Evolutionary conservation across 129 eudicot species (phyloP).

Genomic region (Helianthus tuberosus): DNA sequence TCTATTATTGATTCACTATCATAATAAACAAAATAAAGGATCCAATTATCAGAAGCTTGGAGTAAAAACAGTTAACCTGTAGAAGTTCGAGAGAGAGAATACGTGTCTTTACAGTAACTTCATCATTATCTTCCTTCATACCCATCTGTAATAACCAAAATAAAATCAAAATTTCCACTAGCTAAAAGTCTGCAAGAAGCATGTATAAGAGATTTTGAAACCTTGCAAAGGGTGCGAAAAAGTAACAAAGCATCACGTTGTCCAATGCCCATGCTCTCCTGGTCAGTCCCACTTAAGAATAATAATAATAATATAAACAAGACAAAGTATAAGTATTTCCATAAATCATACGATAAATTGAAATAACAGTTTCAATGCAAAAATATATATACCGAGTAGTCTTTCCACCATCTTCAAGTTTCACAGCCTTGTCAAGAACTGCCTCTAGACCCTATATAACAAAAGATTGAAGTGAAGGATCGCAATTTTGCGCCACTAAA

Average conservation of each 20-base stretch:
- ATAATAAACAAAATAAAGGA: not conserved
- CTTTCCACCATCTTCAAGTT: conserved; percentile 92
- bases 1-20: not conserved
- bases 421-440: conserved; percentile 98
- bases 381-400: conserved; percentile 50
- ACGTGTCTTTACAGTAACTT: conserved; percentile 84
- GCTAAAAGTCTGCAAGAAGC: conserved; percentile 24
- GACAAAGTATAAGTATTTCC: conserved; percentile 13
- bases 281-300: conserved; percentile 71
- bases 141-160: conserved; percentile 75
- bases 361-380: conserved; percentile 3
- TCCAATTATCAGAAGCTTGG: conserved; percentile 12
- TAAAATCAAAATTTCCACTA: conserved; percentile 25
- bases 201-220: conserved; percentile 28
- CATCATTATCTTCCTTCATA: conserved; percentile 98
- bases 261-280: conserved; percentile 84
- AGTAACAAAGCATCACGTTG: conserved; percentile 93
- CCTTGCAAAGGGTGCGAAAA: conserved; percentile 98
- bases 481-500: not conserved
- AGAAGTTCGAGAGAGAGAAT: conserved; percentile 93
- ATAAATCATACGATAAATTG: conserved; percentile 2
- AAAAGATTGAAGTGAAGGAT: conserved; percentile 3
- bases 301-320: not conserved
- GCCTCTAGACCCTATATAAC: conserved; percentile 92
- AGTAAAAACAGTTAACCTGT: conserved; percentile 58